Conservation (phyloP, 2,329 filamentous ascomycete species). For the Fusarium sp. region DNA sequence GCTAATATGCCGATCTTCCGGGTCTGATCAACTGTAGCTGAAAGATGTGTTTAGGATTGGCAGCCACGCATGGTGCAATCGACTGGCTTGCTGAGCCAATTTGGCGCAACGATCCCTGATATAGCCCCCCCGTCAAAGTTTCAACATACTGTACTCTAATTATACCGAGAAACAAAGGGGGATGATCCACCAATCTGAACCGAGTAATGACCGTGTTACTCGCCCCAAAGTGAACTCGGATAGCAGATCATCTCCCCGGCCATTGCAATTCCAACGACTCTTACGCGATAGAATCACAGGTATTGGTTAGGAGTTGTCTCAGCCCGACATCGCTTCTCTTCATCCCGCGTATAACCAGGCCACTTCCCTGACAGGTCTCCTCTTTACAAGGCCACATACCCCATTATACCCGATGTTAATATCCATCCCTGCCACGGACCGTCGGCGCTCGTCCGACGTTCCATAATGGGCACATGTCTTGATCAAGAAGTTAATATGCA, state of each 20-base stretch:
- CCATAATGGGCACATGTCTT: slow-evolving; percentile 35
- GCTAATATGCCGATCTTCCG: slow-evolving; percentile 33
- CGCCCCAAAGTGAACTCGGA: slow-evolving; percentile 8
- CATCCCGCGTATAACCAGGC: slow-evolving; percentile 13
- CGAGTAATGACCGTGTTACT: slow-evolving; percentile 2
- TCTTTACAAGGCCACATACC: slow-evolving; percentile 18
- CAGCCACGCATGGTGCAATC: slow-evolving; percentile 29
- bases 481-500: slow-evolving; percentile 19
- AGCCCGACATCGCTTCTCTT: slow-evolving; percentile 32
- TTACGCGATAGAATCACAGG: slow-evolving; percentile 43
- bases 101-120: slow-evolving; percentile 43
- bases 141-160: slow-evolving; percentile 8
- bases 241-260: slow-evolving; percentile 19
- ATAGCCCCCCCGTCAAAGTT: slow-evolving; percentile 40
- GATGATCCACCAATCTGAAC: slow-evolving; percentile 13
- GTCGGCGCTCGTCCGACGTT: slow-evolving; percentile 43
- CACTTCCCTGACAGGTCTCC: slow-evolving; percentile 3
- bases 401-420: background rate
- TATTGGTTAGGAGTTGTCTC: background rate
- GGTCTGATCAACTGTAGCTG: slow-evolving; percentile 9
- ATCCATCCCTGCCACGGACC: slow-evolving; percentile 36
- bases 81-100: slow-evolving; percentile 10
- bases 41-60: background rate
- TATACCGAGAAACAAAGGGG: slow-evolving; percentile 3
- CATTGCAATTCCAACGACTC: background rate